Evolutionary conservation across 2,329 filamentous ascomycete genomes (phyloP).

Genomic region (Calcarisporium arbuscula): DNA sequence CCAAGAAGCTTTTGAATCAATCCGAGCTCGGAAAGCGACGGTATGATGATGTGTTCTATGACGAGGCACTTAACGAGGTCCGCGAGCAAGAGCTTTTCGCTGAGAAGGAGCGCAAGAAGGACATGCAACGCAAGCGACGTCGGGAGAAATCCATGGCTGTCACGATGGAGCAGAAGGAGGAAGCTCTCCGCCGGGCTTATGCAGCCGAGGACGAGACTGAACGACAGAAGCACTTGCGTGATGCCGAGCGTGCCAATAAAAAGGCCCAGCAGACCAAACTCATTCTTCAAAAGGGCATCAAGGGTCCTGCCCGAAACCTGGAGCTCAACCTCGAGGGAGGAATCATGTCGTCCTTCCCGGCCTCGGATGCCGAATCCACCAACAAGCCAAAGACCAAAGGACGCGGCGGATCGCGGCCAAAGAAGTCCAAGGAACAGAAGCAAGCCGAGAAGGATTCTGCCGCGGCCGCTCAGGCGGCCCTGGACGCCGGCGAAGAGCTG

Average conservation of each 20-base stretch:
- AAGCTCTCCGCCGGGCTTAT: constrained; percentile 70
- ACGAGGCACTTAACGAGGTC: constrained; percentile 77
- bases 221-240: constrained; percentile 70
- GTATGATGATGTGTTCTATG: constrained; percentile 71
- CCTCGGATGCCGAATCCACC: constrained; percentile 51
- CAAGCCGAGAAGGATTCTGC: constrained; percentile 76
- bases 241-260: constrained; percentile 84
- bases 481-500: constrained; percentile 72
- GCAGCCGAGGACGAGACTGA: constrained; percentile 78
- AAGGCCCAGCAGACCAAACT: constrained; percentile 88
- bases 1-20: constrained; percentile 60
- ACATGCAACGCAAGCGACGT: constrained; percentile 96
- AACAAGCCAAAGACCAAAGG: constrained; percentile 44
- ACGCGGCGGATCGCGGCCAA: constrained; percentile 61
- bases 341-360: constrained; percentile 77
- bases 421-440: constrained; percentile 88
- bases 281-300: constrained; percentile 80
- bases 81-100: constrained; percentile 84
- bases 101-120: constrained; percentile 98
- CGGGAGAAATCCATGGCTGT: constrained; percentile 94
- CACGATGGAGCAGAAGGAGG: constrained; percentile 84
- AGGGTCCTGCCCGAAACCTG: constrained; percentile 63
- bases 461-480: constrained; percentile 77
- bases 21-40: constrained; percentile 66
- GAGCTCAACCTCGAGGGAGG: constrained; percentile 80